Percentiles rank a stretch among this genome's conserved stretches.
Evolutionary conservation across 164 flowering plant genomes (phyloP).

Genomic region (Cinnamomum micranthum): DNA sequence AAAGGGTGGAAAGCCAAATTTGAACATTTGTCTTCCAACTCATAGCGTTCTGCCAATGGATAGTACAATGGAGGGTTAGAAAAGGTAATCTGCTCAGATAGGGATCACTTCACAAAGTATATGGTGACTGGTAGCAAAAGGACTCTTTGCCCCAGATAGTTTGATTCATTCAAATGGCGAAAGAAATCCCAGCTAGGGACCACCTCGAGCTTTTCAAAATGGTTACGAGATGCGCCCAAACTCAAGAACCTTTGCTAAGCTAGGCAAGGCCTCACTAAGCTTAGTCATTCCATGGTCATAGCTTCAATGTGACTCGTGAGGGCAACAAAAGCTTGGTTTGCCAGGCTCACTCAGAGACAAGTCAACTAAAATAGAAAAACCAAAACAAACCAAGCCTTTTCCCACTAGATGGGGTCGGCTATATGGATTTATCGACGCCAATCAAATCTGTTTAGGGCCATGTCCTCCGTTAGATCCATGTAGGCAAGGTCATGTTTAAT

Average conservation of each 20-base stretch:
- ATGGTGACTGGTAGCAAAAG: not conserved
- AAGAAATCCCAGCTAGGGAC: too few relatives aligned
- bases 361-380: not conserved
- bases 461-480: too few relatives aligned
- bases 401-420: too few relatives aligned
- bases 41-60: not conserved
- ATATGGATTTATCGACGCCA: too few relatives aligned
- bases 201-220: too few relatives aligned
- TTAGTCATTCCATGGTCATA: not conserved
- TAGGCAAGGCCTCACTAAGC: not conserved
- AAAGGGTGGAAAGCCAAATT: too few relatives aligned
- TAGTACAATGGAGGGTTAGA: not conserved
- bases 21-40: too few relatives aligned
- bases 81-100: not conserved
- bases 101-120: not conserved
- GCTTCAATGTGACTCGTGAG: constrained; percentile 1
- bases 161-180: not conserved
- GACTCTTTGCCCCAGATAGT: not conserved
- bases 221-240: too few relatives aligned
- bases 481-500: too few relatives aligned
- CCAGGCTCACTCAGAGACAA: not conserved
- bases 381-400: too few relatives aligned
- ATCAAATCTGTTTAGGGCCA: too few relatives aligned
- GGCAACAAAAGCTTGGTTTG: not conserved
- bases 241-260: not conserved